Conservation (phyloP, 2,329 filamentous ascomycete genomes). For the Hypoxylon sp. region DNA sequence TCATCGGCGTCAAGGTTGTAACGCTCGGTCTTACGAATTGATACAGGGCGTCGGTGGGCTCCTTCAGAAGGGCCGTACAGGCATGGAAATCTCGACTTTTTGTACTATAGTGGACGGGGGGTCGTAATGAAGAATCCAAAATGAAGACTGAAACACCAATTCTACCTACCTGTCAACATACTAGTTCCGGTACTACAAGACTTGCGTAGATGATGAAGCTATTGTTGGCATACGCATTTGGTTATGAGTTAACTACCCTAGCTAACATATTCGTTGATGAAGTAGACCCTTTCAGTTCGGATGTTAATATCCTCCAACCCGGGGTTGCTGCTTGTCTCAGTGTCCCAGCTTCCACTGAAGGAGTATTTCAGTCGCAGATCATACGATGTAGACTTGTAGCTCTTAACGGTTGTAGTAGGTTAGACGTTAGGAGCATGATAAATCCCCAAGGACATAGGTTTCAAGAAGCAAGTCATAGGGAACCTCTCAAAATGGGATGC, state of each 20-base stretch:
- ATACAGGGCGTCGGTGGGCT: slow-evolving; percentile 37
- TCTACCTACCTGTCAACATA: too few species aligned
- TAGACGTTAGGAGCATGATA: too few species aligned
- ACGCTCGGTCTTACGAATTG: slow-evolving; percentile 36
- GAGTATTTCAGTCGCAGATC: neutral
- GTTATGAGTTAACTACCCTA: neutral
- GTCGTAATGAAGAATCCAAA: slow-evolving; percentile 20
- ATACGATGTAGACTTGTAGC: too few species aligned
- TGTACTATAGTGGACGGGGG: slow-evolving; percentile 44
- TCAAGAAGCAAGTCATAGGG: too few species aligned
- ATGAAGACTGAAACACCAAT: slow-evolving; percentile 12
- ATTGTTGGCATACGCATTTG: neutral
- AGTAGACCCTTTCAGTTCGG: neutral
- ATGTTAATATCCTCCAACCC: neutral
- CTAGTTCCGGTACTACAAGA: too few species aligned
- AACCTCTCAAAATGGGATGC: too few species aligned
- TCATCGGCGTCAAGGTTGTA: slow-evolving; percentile 45
- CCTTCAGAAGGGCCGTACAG: slow-evolving; percentile 23
- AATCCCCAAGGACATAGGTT: too few species aligned
- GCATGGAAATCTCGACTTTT: slow-evolving; percentile 48
- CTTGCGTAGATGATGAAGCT: neutral
- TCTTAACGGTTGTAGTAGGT: too few species aligned
- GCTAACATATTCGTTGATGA: neutral
- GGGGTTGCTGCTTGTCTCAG: neutral
- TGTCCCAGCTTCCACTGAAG: neutral